Conservation (phyloP, 495 filamentous ascomycete genomes). For the Hyaloscypha hepaticicola region DNA sequence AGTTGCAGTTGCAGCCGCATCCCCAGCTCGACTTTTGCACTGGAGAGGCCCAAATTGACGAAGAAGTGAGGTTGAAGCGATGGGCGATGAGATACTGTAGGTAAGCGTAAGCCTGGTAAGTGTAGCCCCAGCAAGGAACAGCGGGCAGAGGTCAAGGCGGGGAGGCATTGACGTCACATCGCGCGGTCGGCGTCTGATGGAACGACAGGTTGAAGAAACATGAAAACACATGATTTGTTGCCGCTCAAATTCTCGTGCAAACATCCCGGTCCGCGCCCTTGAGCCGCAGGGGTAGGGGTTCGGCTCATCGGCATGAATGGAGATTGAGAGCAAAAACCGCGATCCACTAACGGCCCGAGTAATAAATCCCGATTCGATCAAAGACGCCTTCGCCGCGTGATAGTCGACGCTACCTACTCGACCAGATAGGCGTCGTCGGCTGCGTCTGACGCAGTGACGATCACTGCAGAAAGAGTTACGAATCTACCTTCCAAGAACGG, state of each 20-base stretch:
- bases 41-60: background rate
- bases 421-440: too few relatives aligned
- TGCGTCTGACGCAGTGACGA: too few relatives aligned
- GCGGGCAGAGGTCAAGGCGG: too few relatives aligned
- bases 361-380: too few relatives aligned
- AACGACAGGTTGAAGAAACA: background rate
- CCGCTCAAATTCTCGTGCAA: conserved; percentile 2
- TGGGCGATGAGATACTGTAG: background rate
- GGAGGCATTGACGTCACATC: conserved; percentile 15
- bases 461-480: background rate
- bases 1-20: too few relatives aligned
- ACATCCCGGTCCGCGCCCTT: conserved; percentile 9
- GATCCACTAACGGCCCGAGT: conserved; percentile 24
- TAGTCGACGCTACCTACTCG: too few relatives aligned
- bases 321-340: too few relatives aligned
- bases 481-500: too few relatives aligned
- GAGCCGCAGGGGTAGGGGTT: background rate
- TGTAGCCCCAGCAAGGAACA: too few relatives aligned
- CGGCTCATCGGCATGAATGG: too few relatives aligned
- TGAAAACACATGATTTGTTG: background rate
- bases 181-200: conserved; percentile 19
- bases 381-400: too few relatives aligned
- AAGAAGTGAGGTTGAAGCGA: background rate
- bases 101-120: too few relatives aligned
- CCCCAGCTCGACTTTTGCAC: background rate